Conservation (phyloP, 2,329 filamentous ascomycete species). For the Fusarium acutatum region DNA sequence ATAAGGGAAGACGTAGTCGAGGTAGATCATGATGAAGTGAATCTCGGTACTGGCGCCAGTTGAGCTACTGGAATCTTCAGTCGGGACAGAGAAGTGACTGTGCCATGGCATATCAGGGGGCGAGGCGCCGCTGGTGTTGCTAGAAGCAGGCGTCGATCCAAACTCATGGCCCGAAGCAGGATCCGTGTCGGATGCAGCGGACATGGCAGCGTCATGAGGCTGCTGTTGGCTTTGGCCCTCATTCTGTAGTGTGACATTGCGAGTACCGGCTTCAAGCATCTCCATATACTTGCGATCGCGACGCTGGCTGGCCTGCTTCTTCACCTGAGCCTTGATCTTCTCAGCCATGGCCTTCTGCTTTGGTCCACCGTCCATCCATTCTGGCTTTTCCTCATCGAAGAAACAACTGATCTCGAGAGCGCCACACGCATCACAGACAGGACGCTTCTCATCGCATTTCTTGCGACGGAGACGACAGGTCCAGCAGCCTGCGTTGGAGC, state of each 20-base stretch:
- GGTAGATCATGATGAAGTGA: conserved; percentile 64
- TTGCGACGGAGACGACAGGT: conserved; percentile 69
- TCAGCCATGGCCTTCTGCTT: conserved; percentile 61
- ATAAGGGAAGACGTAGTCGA: conserved; percentile 70
- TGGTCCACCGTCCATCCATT: conserved; percentile 65
- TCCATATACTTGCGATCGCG: conserved; percentile 60
- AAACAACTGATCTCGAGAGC: conserved; percentile 65
- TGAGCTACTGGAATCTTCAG: conserved; percentile 33
- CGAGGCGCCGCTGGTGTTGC: conserved; percentile 43
- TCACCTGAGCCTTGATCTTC: conserved; percentile 65
- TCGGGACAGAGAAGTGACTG: conserved; percentile 38
- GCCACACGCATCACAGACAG: conserved; percentile 60
- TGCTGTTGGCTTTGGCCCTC: conserved; percentile 6
- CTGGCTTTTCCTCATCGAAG: conserved; percentile 61
- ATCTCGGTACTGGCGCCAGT: conserved; percentile 44
- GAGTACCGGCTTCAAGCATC: conserved; percentile 49
- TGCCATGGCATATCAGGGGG: conserved; percentile 48
- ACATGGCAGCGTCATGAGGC: conserved; percentile 12
- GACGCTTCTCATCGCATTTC: conserved; percentile 65
- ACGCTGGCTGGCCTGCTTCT: conserved; percentile 60
- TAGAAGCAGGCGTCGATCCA: conserved; percentile 42
- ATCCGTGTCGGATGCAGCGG: conserved; percentile 43
- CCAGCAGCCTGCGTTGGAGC: conserved; percentile 63
- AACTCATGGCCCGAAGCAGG: conserved; percentile 35
- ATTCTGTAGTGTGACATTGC: conserved; percentile 34